Evolutionary conservation across 176 grass and related monocot species (phyloP).

Genomic region (Stipa capillata): DNA sequence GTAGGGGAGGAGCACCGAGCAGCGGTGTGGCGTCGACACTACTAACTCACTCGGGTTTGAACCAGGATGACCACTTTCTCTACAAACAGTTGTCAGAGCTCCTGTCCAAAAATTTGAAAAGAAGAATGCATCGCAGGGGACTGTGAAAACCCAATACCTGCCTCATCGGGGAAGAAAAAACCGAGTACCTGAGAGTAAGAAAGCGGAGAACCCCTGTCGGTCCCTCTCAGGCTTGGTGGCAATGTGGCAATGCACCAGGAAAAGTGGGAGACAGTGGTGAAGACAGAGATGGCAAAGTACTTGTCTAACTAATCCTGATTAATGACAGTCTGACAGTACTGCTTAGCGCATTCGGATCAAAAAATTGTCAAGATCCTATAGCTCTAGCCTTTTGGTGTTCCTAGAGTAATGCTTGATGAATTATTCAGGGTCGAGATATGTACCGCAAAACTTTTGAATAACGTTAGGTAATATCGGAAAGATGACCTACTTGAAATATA

Average conservation of each 20-base stretch:
- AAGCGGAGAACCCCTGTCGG: too few species aligned
- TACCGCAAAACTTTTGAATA: not conserved
- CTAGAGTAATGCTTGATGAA: not conserved
- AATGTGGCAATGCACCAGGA: not conserved
- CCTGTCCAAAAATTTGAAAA: too few species aligned
- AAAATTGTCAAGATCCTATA: not conserved
- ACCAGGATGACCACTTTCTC: too few species aligned
- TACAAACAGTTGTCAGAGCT: too few species aligned
- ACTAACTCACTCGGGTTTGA: too few species aligned
- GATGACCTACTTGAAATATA: too few species aligned
- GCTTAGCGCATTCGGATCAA: not conserved
- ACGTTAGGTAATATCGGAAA: too few species aligned
- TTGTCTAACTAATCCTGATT: not conserved
- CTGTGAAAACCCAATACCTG: too few species aligned
- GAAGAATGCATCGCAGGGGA: too few species aligned
- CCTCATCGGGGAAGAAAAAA: too few species aligned
- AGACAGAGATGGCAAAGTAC: not conserved
- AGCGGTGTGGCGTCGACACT: too few species aligned
- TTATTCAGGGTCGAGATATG: not conserved
- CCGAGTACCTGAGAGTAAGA: too few species aligned
- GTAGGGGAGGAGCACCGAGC: not conserved
- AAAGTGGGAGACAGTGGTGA: not conserved
- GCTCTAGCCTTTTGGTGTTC: not conserved
- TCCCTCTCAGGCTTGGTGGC: not conserved
- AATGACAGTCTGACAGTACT: not conserved